phyloP scores from a whole-genome alignment of 352 stramenopile genomes.

The Phytophthora palmivora region DNA sequence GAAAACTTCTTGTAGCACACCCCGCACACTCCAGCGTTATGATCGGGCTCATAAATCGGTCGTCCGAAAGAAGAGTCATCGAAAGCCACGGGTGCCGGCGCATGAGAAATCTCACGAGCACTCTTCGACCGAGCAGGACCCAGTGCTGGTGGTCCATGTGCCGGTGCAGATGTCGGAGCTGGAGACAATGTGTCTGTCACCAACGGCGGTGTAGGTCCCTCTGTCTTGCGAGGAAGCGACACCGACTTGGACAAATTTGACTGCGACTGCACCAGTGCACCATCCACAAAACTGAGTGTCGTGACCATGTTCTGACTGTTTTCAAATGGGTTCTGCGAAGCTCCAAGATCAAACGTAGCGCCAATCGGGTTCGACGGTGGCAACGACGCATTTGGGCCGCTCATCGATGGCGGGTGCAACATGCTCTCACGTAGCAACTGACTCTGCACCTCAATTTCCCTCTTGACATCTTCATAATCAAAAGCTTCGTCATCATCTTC shows the following conservation, averaged over 20 bases:
- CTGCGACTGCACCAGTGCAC: constrained; percentile 46
- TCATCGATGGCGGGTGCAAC: constrained; percentile 50
- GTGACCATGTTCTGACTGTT: constrained; percentile 50
- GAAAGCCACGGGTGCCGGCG: constrained; percentile 10
- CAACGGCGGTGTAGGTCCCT: constrained; percentile 11
- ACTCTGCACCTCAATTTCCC: constrained; percentile 79
- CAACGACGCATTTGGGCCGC: constrained; percentile 40
- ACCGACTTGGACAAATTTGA: constrained; percentile 35
- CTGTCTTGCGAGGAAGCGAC: constrained; percentile 24
- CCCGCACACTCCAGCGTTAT: constrained; percentile 71
- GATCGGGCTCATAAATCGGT: constrained; percentile 51
- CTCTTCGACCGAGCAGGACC: constrained; percentile 35
- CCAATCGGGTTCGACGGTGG: constrained; percentile 34
- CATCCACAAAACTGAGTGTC: constrained; percentile 52
- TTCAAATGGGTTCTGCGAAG: constrained; percentile 43
- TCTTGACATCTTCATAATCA: constrained; percentile 75
- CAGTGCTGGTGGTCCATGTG: constrained; percentile 8
- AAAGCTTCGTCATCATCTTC: constrained; percentile 71
- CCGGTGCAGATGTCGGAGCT: constrained; percentile 18
- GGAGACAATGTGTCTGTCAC: constrained; percentile 37
- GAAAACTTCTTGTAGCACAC: constrained; percentile 90
- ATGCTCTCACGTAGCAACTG: constrained; percentile 82
- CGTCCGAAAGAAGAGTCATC: constrained; percentile 39
- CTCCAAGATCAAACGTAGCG: constrained; percentile 36
- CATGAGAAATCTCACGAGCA: constrained; percentile 11